Evolutionary conservation across 306 rosid species (phyloP).

Genomic region (Casuarina glauca): DNA sequence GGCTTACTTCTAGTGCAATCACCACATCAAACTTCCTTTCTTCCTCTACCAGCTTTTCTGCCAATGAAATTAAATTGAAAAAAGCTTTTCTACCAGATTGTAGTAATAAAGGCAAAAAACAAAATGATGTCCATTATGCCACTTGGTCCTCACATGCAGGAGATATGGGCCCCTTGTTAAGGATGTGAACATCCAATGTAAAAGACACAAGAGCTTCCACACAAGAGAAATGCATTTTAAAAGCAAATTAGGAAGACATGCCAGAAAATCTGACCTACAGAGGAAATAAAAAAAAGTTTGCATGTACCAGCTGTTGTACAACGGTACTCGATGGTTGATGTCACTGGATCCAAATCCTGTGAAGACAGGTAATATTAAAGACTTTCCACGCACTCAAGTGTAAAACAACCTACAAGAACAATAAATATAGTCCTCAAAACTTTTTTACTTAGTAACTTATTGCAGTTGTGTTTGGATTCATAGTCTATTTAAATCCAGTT

Average conservation of each 20-base stretch:
- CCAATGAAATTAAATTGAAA: not conserved
- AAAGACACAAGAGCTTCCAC: no score
- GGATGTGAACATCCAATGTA: no score
- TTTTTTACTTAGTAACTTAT: not conserved
- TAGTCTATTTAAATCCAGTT: not conserved
- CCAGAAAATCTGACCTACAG: slow-evolving; percentile 18
- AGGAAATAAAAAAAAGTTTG: slow-evolving; percentile 30
- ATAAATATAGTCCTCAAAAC: slow-evolving; percentile 2
- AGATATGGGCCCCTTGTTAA: not conserved
- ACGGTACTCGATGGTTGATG: slow-evolving; percentile 71
- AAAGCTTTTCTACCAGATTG: slow-evolving; percentile 25
- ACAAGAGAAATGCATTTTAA: no score
- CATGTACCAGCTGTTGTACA: slow-evolving; percentile 89
- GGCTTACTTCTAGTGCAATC: slow-evolving; percentile 76
- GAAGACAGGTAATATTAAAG: slow-evolving; percentile 16
- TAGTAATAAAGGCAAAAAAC: not conserved
- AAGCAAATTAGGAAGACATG: slow-evolving; percentile 9
- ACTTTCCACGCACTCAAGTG: not conserved
- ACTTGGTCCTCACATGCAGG: slow-evolving; percentile 9
- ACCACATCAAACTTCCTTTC: slow-evolving; percentile 67
- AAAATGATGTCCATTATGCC: not conserved
- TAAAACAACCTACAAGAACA: slow-evolving; percentile 7
- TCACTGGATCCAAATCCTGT: slow-evolving; percentile 80
- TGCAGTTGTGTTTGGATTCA: not conserved
- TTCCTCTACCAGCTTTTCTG: not conserved